Base-by-base conservation (phyloP, 1,284 basidiomycete genomes). In the Rhodotorula sp. region DNA sequence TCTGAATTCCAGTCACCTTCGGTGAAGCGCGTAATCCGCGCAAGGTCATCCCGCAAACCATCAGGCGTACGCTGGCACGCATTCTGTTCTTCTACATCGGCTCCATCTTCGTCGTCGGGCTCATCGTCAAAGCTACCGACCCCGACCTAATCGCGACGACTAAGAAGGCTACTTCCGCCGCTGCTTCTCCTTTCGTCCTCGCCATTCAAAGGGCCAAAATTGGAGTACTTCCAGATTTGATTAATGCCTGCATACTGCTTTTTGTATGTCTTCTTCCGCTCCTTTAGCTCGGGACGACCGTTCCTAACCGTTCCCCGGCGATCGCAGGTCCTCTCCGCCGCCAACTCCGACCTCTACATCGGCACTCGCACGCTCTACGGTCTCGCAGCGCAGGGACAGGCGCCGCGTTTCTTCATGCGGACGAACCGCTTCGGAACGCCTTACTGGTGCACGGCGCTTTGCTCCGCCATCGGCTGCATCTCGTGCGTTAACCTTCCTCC, bases 341-440 rank as follows among this genome's bases (percentile, higher is more conserved):
- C 87, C 59, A 92, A 90, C 81, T 88, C 87, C 46, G 88, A 85
- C 83, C 78, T 94, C 8, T 95, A 90, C 83, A 87, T 88, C 68
- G 83, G 89, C 1, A 91, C 89, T 16, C 88, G 93, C 77, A 87
- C 91, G 30, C 82, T 93, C 34, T 93, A 92, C 78, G 91, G 89
- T 47, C 83, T 94, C 30, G 86, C 90, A 1, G 61, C 81, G 44
- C 87, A 89, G 64, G 86, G 88, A 4, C 88, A 92, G 78, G 88
- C 89, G 4, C 89, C 71, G 5, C 51, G 57, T 8, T 81, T 86
- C 76, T 85, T 86, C 78, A 81, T 82, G 50, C 77, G 80, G 20
- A 82, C 83, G 59, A 85, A 84, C 78, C 77, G 79, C 48, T 77
- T 80, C 67, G 83, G 83, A 70, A 81, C 82, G n/a, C 83, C 83